phyloP scores from a whole-genome alignment of 225 moss, liverwort and hornwort genomes.

The Takakia lepidozioides region DNA sequence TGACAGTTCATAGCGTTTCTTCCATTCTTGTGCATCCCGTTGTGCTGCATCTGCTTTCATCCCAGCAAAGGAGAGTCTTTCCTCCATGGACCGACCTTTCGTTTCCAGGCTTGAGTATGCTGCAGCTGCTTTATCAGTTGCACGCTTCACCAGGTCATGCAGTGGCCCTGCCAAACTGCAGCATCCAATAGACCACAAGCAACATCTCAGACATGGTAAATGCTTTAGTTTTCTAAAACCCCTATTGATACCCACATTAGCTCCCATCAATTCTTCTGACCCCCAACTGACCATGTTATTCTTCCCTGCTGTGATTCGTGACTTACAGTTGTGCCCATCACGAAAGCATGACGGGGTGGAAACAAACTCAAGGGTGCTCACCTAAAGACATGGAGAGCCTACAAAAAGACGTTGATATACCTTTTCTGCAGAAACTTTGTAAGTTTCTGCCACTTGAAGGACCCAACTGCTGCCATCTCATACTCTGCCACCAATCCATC shows the following conservation, averaged over 20 bases:
- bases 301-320: too few relatives aligned
- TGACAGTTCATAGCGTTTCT: slow-evolving; percentile 63
- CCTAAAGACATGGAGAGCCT: too few relatives aligned
- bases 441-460: slow-evolving; percentile 74
- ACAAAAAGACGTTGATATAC: slow-evolving; percentile 10
- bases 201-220: too few relatives aligned
- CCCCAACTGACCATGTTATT: too few relatives aligned
- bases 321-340: too few relatives aligned
- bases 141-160: slow-evolving; percentile 74
- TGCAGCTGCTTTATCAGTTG: slow-evolving; percentile 58
- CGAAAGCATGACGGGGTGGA: too few relatives aligned
- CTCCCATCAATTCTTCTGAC: too few relatives aligned
- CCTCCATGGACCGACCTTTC: slow-evolving; percentile 66
- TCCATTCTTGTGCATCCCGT: slow-evolving; percentile 84
- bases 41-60: slow-evolving; percentile 75
- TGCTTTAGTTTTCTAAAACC: too few relatives aligned
- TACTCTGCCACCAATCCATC: slow-evolving; percentile 61
- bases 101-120: slow-evolving; percentile 64
- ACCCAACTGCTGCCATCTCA: slow-evolving; percentile 48
- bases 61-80: slow-evolving; percentile 63
- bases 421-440: slow-evolving; percentile 62
- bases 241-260: too few relatives aligned
- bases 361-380: too few relatives aligned
- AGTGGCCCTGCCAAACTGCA: slow-evolving; percentile 69
- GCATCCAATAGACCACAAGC: not conserved